Percentiles rank a stretch among this genome's conserved stretches.
These are phyloP conservation scores for Ophiostoma fasciatum DNA, from an alignment of 2,329 filamentous ascomycete species.

Conservation along the genomic window DNA sequence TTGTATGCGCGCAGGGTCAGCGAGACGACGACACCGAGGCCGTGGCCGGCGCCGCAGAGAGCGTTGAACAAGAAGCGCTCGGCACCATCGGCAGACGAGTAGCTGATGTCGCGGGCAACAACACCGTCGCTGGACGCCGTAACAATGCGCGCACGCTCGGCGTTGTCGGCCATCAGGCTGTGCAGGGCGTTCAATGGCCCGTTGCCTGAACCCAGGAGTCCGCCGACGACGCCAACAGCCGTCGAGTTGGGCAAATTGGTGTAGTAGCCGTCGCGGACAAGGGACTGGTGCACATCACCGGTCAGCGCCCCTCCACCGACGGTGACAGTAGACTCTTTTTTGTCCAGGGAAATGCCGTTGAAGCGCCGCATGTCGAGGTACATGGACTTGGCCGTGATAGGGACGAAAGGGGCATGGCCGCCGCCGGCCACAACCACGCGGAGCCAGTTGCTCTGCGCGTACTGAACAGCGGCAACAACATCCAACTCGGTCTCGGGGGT, in stretches of 20 bases:
- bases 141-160: slow-evolving; percentile 17
- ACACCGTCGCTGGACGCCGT: slow-evolving; percentile 10
- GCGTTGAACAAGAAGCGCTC: slow-evolving; percentile 18
- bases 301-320: slow-evolving; percentile 18
- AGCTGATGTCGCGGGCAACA: slow-evolving; percentile 8
- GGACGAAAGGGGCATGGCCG: slow-evolving; percentile 19
- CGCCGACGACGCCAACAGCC: slow-evolving; percentile 16
- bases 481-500: slow-evolving; percentile 17
- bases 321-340: slow-evolving; percentile 12
- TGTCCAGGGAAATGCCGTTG: slow-evolving; percentile 16
- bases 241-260: slow-evolving; percentile 15
- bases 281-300: slow-evolving; percentile 14
- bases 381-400: slow-evolving; percentile 15
- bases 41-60: slow-evolving; percentile 21
- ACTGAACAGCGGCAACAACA: slow-evolving; percentile 14
- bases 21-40: slow-evolving; percentile 19
- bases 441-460: slow-evolving; percentile 17
- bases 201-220: slow-evolving; percentile 16
- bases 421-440: slow-evolving; percentile 17
- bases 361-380: slow-evolving; percentile 22
- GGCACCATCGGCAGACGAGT: slow-evolving; percentile 10
- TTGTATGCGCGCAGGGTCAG: slow-evolving; percentile 15
- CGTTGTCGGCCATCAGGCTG: slow-evolving; percentile 20
- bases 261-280: slow-evolving; percentile 17
- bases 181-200: slow-evolving; percentile 16